These are phyloP conservation scores for Haplographium delicatum DNA, from an alignment of 495 filamentous ascomycete genomes.

Conservation along the genomic window DNA sequence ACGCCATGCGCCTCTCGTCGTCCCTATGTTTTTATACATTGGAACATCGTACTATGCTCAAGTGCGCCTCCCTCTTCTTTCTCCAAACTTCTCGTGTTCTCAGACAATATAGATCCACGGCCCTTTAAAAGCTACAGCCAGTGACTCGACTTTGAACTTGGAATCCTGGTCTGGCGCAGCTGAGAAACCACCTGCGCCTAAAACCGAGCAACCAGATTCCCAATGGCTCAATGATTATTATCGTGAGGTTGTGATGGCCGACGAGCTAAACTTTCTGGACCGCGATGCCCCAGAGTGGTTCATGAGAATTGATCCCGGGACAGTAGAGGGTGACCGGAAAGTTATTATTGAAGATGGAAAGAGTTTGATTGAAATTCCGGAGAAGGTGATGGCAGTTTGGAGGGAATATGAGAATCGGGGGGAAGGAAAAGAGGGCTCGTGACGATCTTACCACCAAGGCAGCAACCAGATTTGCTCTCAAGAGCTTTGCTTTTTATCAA, in stretches of 20 bases:
- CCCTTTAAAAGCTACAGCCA: background rate
- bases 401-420: constrained; percentile 5
- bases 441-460: no score
- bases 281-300: background rate
- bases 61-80: background rate
- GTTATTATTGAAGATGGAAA: constrained; percentile 9
- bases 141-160: background rate
- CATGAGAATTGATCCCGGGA: constrained; percentile 2
- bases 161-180: background rate
- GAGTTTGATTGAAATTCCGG: constrained; percentile 1
- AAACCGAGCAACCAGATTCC: background rate
- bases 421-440: background rate
- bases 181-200: background rate
- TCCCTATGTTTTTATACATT: background rate
- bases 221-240: constrained; percentile 3
- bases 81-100: background rate
- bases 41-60: constrained; percentile 1
- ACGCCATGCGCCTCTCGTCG: background rate
- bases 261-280: constrained; percentile 5
- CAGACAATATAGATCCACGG: background rate
- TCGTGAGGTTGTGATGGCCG: background rate
- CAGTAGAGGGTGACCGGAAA: constrained; percentile 1
- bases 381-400: constrained; percentile 2
- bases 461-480: no score
- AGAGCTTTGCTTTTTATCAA: no score